A percentile compares a stretch with the other conserved stretches of the same genome.
Evolutionary conservation across 768 basidiomycete species (phyloP).

Genomic region (Panaeolus papilionaceus): DNA sequence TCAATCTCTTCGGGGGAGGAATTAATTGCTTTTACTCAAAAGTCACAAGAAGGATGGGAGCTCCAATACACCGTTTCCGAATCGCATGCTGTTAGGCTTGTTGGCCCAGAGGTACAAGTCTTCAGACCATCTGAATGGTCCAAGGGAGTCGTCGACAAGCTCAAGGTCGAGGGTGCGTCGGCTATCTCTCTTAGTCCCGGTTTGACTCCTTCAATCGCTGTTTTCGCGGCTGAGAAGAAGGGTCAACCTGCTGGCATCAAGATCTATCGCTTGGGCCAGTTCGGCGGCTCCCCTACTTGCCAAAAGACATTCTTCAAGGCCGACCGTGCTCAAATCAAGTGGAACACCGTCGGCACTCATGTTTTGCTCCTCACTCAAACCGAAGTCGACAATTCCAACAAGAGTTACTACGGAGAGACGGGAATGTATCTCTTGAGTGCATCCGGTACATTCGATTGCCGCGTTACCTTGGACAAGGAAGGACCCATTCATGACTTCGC

Average conservation of each 20-base stretch:
- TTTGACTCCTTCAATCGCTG: slow-evolving; percentile 85
- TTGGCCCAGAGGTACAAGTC: slow-evolving; percentile 83
- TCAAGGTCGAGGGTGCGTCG: slow-evolving; percentile 85
- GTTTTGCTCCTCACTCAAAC: slow-evolving; percentile 92
- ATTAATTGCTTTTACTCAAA: slow-evolving; percentile 87
- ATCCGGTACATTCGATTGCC: slow-evolving; percentile 92
- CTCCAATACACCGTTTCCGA: slow-evolving; percentile 92
- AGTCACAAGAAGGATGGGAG: slow-evolving; percentile 91
- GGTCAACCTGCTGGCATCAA: slow-evolving; percentile 89
- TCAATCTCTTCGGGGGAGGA: slow-evolving; percentile 86
- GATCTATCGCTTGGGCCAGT: slow-evolving; percentile 76
- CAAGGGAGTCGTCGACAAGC: slow-evolving; percentile 80
- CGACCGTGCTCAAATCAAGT: slow-evolving; percentile 91
- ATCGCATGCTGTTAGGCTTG: slow-evolving; percentile 82
- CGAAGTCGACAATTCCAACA: slow-evolving; percentile 96
- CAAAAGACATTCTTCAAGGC: slow-evolving; percentile 97
- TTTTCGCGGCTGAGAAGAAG: slow-evolving; percentile 96
- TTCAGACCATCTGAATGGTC: slow-evolving; percentile 82
- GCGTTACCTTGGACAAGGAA: slow-evolving; percentile 91
- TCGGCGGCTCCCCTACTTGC: slow-evolving; percentile 69
- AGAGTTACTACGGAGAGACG: slow-evolving; percentile 98
- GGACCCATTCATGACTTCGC: slow-evolving; percentile 96
- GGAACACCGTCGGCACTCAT: slow-evolving; percentile 94
- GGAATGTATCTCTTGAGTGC: slow-evolving; percentile 92
- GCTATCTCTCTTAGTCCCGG: slow-evolving; percentile 82